These are phyloP conservation scores for Herpetospermum pedunculosum DNA, from an alignment of 306 rosid genomes.

Conservation along the genomic window DNA sequence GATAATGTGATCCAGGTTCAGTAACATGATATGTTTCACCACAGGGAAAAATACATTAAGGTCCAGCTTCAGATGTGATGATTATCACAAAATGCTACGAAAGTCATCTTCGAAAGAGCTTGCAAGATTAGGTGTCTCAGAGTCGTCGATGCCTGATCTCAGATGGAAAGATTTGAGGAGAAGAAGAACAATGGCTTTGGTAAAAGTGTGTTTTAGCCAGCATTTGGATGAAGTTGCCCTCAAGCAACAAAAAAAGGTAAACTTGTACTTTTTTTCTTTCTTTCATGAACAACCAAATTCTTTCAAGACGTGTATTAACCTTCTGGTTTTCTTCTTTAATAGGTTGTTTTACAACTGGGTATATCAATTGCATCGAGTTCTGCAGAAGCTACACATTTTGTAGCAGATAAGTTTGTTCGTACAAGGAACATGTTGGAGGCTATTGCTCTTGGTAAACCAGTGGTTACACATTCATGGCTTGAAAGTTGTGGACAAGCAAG, in stretches of 20 bases:
- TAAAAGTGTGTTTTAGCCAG: constrained; percentile 65
- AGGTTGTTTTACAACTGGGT: constrained; percentile 53
- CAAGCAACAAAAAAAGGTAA: constrained; percentile 85
- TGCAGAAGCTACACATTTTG: constrained; percentile 79
- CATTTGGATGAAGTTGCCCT: constrained; percentile 64
- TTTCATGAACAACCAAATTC: constrained; percentile 5
- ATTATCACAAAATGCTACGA: constrained; percentile 36
- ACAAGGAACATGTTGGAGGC: constrained; percentile 93
- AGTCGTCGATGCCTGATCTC: constrained; percentile 31
- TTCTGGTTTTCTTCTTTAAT: constrained; percentile 28
- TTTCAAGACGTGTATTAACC: constrained; percentile 10
- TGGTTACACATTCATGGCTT: constrained; percentile 83
- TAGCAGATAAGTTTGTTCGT: constrained; percentile 84
- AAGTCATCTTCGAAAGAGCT: constrained; percentile 42
- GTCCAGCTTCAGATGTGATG: constrained; percentile 64
- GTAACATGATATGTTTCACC: constrained; percentile 12
- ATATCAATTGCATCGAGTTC: constrained; percentile 58
- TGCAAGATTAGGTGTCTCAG: constrained; percentile 33
- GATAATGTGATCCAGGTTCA: constrained; percentile 14
- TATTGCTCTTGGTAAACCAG: constrained; percentile 81
- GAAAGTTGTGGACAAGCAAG: constrained; percentile 92
- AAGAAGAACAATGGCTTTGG: constrained; percentile 63
- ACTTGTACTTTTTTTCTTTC: constrained; percentile 2
- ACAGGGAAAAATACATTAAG: constrained; percentile 36
- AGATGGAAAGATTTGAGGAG: constrained; percentile 63